A percentile compares a stretch with the other conserved stretches of the same genome.
Evolutionary conservation across 208 protist species (phyloP).

Genomic region (Entamoeba moshkovskii): DNA sequence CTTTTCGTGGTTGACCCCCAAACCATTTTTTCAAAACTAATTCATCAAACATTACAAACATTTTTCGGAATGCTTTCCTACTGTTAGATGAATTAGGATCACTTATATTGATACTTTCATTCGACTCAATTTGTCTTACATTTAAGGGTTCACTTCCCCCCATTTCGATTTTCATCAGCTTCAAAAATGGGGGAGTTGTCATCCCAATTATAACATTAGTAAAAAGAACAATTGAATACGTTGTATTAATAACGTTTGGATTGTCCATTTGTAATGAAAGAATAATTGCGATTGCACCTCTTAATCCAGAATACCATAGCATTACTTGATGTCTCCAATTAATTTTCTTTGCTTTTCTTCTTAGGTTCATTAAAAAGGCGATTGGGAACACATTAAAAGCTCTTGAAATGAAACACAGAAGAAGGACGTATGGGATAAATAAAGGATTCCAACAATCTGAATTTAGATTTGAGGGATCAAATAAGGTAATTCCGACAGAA

Average conservation of each 20-base stretch:
- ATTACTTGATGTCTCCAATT: constrained; percentile 4
- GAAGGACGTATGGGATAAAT: not conserved
- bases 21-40: not conserved
- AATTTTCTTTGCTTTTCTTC: not conserved
- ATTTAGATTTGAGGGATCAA: not conserved
- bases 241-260: not conserved
- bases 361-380: not conserved
- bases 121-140: not conserved
- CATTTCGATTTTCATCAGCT: not conserved
- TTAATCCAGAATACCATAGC: not conserved
- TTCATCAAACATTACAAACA: not conserved
- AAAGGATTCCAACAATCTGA: not conserved
- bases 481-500: not conserved
- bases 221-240: constrained; percentile 14
- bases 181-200: not conserved
- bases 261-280: not conserved
- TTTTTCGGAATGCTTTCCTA: not conserved
- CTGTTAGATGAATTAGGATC: not conserved
- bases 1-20: not conserved
- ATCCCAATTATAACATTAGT: constrained; percentile 8
- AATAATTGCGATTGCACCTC: constrained; percentile 19
- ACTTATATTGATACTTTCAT: not conserved
- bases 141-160: not conserved
- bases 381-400: constrained; percentile 24
- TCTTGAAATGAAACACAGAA: not conserved